A percentile compares a stretch with the other conserved stretches of the same genome.
Evolutionary conservation across 208 protist genomes (phyloP).

Genomic region (Crithidia acanthocephali): DNA sequence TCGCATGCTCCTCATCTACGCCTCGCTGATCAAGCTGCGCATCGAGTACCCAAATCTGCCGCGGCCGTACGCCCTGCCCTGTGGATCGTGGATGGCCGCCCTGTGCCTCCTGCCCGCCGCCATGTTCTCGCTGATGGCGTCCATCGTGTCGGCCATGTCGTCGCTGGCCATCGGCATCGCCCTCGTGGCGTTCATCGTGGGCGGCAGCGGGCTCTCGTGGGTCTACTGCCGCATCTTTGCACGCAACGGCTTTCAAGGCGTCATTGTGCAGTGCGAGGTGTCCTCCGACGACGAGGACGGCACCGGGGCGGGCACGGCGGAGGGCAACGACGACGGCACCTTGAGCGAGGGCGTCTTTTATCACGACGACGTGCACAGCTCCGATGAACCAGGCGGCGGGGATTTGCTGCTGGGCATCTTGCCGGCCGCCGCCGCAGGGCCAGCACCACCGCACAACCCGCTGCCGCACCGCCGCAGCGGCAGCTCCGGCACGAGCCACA

Average conservation of each 20-base stretch:
- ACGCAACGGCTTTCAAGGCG: constrained; percentile 78
- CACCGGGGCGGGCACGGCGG: constrained; percentile 18
- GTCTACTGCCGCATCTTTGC: constrained; percentile 79
- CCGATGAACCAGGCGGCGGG: constrained; percentile 32
- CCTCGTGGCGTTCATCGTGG: constrained; percentile 58
- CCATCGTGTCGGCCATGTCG: constrained; percentile 66
- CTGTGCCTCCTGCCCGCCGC: constrained; percentile 64
- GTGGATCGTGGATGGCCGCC: constrained; percentile 58
- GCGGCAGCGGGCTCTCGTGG: constrained; percentile 58
- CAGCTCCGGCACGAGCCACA: background rate
- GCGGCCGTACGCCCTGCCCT: constrained; percentile 76
- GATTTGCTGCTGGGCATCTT: constrained; percentile 69
- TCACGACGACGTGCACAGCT: constrained; percentile 28
- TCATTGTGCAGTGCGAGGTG: constrained; percentile 76
- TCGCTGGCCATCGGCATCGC: constrained; percentile 68
- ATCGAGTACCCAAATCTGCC: constrained; percentile 77
- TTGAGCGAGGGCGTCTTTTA: constrained; percentile 74
- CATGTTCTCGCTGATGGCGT: constrained; percentile 66
- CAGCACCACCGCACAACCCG: background rate
- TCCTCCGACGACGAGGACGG: constrained; percentile 28
- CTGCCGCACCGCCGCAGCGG: background rate
- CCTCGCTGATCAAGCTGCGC: constrained; percentile 68
- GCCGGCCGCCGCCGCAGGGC: constrained; percentile 22
- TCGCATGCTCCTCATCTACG: constrained; percentile 82
- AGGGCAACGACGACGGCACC: constrained; percentile 12